Percentiles rank a stretch among this genome's conserved stretches.
phyloP scores from a whole-genome alignment of 352 stramenopile species.

The Globisporangium nagaii region DNA sequence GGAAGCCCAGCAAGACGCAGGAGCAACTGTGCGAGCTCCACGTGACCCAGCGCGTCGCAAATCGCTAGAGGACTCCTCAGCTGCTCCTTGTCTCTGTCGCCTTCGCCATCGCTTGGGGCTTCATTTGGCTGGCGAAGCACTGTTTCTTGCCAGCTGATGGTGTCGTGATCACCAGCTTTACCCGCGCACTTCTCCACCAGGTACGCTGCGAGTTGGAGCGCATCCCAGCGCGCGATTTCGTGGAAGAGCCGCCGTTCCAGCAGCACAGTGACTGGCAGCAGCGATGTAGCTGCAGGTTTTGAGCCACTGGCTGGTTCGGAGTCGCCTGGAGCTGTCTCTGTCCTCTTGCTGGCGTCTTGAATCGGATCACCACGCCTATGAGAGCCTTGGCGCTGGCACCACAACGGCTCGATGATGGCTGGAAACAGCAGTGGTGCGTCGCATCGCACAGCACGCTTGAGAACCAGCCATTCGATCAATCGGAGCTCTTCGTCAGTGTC shows the following conservation, averaged over 20 bases:
- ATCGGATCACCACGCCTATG: no score
- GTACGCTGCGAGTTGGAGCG: constrained; percentile 11
- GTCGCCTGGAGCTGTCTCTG: no score
- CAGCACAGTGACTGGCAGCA: neutral
- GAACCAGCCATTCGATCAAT: constrained; percentile 1
- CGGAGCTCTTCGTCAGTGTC: neutral
- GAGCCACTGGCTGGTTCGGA: neutral
- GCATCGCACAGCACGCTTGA: neutral
- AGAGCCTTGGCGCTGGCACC: neutral
- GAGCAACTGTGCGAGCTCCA: neutral
- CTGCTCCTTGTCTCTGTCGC: neutral
- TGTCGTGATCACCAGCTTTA: no score
- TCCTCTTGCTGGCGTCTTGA: no score
- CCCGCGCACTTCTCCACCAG: neutral
- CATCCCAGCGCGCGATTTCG: constrained; percentile 30
- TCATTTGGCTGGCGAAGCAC: neutral
- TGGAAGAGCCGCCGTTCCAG: constrained; percentile 8
- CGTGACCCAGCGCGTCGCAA: constrained; percentile 2
- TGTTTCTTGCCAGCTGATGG: neutral
- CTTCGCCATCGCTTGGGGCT: no score
- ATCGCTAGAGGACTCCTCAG: neutral
- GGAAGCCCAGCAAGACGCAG: neutral
- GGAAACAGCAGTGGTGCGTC: constrained; percentile 5
- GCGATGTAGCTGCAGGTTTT: no score
- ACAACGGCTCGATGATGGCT: constrained; percentile 1